Percentiles rank a stretch among this genome's conserved stretches.
Evolutionary conservation across 495 filamentous ascomycete genomes (phyloP).

Genomic region (Echria macrotheca): DNA sequence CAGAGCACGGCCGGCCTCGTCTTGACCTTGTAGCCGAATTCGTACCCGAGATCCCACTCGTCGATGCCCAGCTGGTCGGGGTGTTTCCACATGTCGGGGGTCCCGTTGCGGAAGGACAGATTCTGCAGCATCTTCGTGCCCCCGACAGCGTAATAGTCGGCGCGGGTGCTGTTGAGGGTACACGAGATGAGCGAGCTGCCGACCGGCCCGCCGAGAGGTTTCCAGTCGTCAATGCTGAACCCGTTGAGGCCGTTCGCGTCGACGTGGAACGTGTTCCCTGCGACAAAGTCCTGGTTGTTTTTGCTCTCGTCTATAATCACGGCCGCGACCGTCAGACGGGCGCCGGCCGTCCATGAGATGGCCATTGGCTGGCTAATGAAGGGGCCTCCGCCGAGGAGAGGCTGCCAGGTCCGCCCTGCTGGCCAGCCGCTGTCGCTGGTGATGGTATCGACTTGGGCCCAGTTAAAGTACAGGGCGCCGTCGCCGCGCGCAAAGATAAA

Average conservation of each 20-base stretch:
- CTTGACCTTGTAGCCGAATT: neutral
- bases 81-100: neutral
- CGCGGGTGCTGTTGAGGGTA: neutral
- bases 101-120: neutral
- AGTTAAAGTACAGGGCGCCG: neutral
- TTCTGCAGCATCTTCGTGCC: neutral
- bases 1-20: neutral
- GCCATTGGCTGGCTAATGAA: neutral
- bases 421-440: neutral
- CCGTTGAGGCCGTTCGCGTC: neutral
- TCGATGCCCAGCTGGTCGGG: neutral
- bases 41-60: neutral
- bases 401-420: neutral
- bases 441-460: neutral
- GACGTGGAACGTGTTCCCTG: too few species aligned
- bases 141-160: neutral
- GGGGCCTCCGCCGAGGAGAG: neutral
- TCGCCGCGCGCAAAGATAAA: neutral
- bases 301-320: neutral
- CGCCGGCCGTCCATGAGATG: neutral
- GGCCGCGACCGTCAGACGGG: neutral
- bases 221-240: neutral
- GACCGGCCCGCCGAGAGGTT: neutral
- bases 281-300: too few species aligned
- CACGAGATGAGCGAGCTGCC: neutral